These are phyloP conservation scores for Hymenoscyphus repandus DNA, from an alignment of 2,329 filamentous ascomycete species.

Conservation along the genomic window DNA sequence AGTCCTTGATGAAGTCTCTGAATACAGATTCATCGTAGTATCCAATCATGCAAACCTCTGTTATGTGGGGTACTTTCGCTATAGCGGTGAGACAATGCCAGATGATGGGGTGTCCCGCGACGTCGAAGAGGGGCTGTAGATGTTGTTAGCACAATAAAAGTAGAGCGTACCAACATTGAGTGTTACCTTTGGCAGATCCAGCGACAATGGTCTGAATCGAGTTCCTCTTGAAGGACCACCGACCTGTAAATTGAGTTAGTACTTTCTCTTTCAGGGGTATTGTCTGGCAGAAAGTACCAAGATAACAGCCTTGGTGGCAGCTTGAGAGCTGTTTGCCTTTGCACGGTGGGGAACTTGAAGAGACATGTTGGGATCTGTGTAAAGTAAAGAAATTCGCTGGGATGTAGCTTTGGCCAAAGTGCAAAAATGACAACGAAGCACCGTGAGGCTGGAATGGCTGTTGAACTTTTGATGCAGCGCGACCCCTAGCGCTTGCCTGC, in stretches of 20 bases:
- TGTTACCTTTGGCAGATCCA: constrained; percentile 88
- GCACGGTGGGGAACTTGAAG: constrained; percentile 38
- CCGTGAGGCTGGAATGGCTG: background rate
- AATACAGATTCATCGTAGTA: constrained; percentile 98
- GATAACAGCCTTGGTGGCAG: constrained; percentile 88
- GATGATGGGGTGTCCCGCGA: constrained; percentile 96
- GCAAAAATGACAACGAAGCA: constrained; percentile 1
- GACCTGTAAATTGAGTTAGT: constrained; percentile 53
- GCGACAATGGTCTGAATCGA: constrained; percentile 86
- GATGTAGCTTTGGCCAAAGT: constrained; percentile 1
- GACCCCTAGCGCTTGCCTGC: too few relatives aligned
- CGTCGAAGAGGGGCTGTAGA: constrained; percentile 85
- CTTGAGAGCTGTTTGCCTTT: constrained; percentile 43
- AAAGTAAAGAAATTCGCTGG: background rate
- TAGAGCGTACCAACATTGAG: constrained; percentile 14
- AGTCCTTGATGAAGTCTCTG: constrained; percentile 95
- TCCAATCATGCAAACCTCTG: constrained; percentile 95
- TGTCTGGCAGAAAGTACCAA: constrained; percentile 54
- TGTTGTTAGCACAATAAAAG: constrained; percentile 14
- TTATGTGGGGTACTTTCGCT: constrained; percentile 83
- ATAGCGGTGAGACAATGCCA: constrained; percentile 94
- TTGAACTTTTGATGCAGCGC: background rate
- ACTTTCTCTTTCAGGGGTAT: constrained; percentile 5
- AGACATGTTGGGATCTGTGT: constrained; percentile 35
- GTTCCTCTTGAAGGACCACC: constrained; percentile 94